A percentile compares a stretch with the other conserved stretches of the same genome.
phyloP scores from a whole-genome alignment of 371 early-diverging fungal genomes.

The Lichtheimia ornata region DNA sequence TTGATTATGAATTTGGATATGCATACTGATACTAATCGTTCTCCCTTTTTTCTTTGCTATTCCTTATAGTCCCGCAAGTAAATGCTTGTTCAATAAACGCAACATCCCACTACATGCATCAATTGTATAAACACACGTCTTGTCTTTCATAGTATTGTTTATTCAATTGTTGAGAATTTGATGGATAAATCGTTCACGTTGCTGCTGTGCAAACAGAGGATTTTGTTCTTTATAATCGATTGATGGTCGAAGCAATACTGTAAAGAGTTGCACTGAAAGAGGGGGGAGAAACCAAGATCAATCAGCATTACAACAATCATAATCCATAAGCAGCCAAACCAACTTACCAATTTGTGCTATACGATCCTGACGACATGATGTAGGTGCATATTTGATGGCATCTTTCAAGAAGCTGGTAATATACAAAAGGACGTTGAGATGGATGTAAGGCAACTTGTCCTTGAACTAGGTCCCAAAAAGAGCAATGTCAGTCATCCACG shows the following conservation, averaged over 20 bases:
- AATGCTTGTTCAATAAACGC: constrained; percentile 9
- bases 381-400: constrained; percentile 50
- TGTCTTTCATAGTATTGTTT: too few relatives aligned
- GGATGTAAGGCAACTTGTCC: constrained; percentile 63
- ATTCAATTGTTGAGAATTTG: constrained; percentile 6
- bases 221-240: constrained; percentile 44
- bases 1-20: too few relatives aligned
- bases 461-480: constrained; percentile 32
- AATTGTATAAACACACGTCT: neutral
- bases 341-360: constrained; percentile 47
- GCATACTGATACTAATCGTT: neutral
- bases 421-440: constrained; percentile 76
- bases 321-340: too few relatives aligned
- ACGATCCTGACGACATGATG: constrained; percentile 30
- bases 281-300: neutral
- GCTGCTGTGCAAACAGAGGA: constrained; percentile 37
- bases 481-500: neutral
- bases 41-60: neutral
- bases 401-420: constrained; percentile 75
- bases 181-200: constrained; percentile 33
- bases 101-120: constrained; percentile 2
- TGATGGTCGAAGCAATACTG: constrained; percentile 47
- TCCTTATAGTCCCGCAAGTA: constrained; percentile 21
- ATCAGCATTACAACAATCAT: too few relatives aligned
- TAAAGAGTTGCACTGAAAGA: constrained; percentile 44